Conservation (phyloP, 352 stramenopile genomes). For the Phytophthora crassamura region DNA sequence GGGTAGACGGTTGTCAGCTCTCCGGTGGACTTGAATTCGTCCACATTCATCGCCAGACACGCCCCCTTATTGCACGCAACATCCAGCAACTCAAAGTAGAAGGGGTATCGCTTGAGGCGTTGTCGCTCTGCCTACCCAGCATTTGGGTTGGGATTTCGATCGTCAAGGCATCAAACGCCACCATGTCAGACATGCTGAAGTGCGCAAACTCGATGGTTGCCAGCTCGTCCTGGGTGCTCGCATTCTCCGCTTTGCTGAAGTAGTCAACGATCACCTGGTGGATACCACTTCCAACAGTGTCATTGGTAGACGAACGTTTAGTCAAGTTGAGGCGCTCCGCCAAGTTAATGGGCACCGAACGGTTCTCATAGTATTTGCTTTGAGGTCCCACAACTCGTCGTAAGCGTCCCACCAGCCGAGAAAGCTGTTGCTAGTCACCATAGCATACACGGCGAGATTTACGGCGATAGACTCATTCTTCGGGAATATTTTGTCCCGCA, state of each 20-base stretch:
- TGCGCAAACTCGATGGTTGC: slow-evolving; percentile 17
- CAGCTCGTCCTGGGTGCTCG: slow-evolving; percentile 5
- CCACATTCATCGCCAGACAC: not conserved
- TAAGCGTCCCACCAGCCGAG: slow-evolving; percentile 1
- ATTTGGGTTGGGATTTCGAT: slow-evolving; percentile 17
- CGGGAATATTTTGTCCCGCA: not conserved
- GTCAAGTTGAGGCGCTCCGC: slow-evolving; percentile 7
- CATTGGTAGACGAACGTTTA: not conserved
- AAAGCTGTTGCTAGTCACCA: slow-evolving; percentile 6
- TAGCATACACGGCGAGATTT: slow-evolving; percentile 2
- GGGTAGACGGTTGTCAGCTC: slow-evolving; percentile 9
- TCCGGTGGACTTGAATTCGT: not conserved
- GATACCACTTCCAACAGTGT: not conserved
- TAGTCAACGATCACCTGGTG: not conserved
- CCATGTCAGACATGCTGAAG: slow-evolving; percentile 1
- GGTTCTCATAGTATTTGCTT: not conserved
- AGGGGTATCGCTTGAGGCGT: slow-evolving; percentile 11
- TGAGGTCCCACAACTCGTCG: not conserved
- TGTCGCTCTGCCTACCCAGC: slow-evolving; percentile 6
- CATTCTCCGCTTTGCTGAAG: slow-evolving; percentile 8
- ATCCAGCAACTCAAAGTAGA: not conserved
- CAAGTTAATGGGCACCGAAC: not conserved
- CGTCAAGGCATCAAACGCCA: slow-evolving; percentile 14
- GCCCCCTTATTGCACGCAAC: not conserved
- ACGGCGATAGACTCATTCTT: slow-evolving; percentile 5